Conservation (phyloP, 2,329 filamentous ascomycete genomes). For the Blumeria hordei region DNA sequence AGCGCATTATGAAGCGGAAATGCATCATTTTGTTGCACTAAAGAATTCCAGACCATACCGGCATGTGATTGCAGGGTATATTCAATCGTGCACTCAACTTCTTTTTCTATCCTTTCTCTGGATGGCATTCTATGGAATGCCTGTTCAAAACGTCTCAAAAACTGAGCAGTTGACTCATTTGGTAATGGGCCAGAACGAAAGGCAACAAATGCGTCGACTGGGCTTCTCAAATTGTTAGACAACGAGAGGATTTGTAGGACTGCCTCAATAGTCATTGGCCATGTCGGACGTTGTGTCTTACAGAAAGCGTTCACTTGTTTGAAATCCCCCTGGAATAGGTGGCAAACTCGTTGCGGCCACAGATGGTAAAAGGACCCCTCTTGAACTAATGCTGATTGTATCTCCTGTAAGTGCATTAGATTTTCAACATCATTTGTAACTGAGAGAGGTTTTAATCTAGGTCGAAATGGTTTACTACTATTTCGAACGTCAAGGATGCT, state of each 20-base stretch:
- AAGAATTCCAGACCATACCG: not conserved
- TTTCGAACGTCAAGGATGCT: not conserved
- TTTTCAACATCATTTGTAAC: not conserved
- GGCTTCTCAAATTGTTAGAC: not conserved
- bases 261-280: not conserved
- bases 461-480: not conserved
- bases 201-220: not conserved
- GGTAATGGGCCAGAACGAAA: not conserved
- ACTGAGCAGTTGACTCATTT: not conserved
- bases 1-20: not conserved
- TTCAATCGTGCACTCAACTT: not conserved
- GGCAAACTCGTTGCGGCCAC: not conserved
- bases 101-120: not conserved
- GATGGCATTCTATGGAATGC: not conserved
- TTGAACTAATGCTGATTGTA: not conserved
- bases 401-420: not conserved
- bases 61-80: not conserved
- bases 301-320: not conserved
- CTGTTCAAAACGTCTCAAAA: not conserved
- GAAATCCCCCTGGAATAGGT: not conserved
- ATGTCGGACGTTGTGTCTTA: not conserved
- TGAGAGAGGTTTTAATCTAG: not conserved
- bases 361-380: not conserved
- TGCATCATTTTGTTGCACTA: slow-evolving; percentile 1
- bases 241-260: not conserved